Evolutionary conservation across 1,139 yeast genomes (phyloP).

Genomic region (Hyphopichia burtonii): DNA sequence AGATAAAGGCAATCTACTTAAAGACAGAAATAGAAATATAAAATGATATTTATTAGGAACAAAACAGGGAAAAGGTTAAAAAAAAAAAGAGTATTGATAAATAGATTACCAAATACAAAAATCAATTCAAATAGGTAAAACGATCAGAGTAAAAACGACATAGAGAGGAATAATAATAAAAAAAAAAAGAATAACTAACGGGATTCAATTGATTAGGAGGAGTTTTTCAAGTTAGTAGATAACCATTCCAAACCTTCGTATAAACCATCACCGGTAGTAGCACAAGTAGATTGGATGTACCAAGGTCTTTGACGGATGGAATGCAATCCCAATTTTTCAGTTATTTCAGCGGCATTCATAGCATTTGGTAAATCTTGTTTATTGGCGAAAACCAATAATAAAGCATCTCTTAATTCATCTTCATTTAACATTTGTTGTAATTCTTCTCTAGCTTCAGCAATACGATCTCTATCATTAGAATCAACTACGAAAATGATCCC

Average conservation of each 20-base stretch:
- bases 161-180: neutral
- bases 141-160: no score
- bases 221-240: conserved; percentile 77
- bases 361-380: conserved; percentile 93
- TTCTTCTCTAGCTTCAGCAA: conserved; percentile 90
- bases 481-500: conserved; percentile 93
- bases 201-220: conserved; percentile 15
- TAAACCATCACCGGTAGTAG: conserved; percentile 89
- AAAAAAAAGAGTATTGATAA: neutral
- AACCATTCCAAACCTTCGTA: conserved; percentile 93
- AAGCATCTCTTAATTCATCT: conserved; percentile 90
- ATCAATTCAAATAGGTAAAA: no score
- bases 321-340: conserved; percentile 80
- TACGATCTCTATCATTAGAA: conserved; percentile 92
- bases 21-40: neutral
- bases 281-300: conserved; percentile 88
- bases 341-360: conserved; percentile 86
- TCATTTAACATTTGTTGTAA: conserved; percentile 92
- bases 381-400: conserved; percentile 85
- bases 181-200: neutral
- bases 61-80: neutral
- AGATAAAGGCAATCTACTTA: neutral
- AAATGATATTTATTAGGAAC: neutral
- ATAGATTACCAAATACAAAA: no score
- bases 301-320: conserved; percentile 86